phyloP scores from a whole-genome alignment of 305 asterid genomes.

The Fraxinus baroniana region DNA sequence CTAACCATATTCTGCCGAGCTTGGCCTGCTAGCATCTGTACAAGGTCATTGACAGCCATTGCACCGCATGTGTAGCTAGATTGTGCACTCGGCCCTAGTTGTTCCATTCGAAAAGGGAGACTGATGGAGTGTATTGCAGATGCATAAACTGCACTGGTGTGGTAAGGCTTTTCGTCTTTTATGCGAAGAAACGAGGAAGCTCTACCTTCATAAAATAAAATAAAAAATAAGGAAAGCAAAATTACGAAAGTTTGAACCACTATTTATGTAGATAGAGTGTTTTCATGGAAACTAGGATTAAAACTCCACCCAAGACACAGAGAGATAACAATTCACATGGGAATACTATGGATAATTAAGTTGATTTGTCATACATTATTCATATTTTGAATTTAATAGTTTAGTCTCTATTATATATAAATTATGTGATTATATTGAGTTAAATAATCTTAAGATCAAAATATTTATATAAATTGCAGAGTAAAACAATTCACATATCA shows the following conservation, averaged over 20 bases:
- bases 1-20: constrained; percentile 69
- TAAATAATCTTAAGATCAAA: not conserved
- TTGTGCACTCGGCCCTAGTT: constrained; percentile 63
- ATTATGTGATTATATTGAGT: not conserved
- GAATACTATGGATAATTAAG: not conserved
- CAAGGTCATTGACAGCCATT: constrained; percentile 53
- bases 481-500: not conserved
- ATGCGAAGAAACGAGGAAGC: constrained; percentile 56
- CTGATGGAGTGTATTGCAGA: constrained; percentile 83
- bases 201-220: constrained; percentile 45
- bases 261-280: not conserved
- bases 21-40: constrained; percentile 75
- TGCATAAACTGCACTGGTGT: constrained; percentile 91
- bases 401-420: not conserved
- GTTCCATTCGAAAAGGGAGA: constrained; percentile 86
- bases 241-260: not conserved
- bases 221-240: not conserved
- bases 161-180: constrained; percentile 67
- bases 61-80: constrained; percentile 57
- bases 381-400: not conserved
- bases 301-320: not conserved
- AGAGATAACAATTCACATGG: not conserved
- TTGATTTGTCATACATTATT: not conserved
- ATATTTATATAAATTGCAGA: not conserved
- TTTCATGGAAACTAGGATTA: not conserved